Base-by-base conservation (phyloP, 371 early-diverging fungal species). In the Fennellomyces sp. region DNA sequence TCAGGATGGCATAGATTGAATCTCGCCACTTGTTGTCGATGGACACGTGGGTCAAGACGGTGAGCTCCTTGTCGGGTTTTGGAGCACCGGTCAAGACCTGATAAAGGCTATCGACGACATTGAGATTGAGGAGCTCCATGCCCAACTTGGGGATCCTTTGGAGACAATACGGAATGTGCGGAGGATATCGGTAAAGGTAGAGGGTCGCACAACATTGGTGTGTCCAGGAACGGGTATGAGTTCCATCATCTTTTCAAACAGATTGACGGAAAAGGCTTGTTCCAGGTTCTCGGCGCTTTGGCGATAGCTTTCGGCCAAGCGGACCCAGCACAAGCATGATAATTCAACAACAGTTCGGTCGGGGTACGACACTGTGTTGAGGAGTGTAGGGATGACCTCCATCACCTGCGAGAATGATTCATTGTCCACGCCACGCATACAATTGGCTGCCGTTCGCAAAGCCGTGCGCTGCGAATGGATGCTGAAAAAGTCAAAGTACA, bases 401-500 rank as follows among this genome's bases (percentile, higher is more conserved):
- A 78, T 70, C 1, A 89, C 87, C 77, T 85, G 91, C 0, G 72
- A 36, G 53, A 88, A 84, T 39, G 79, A 74, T 4, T 83, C 88
- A 11, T 55, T 54, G 29, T 82, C 78, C 27, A 93, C 78, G 7
- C 83, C 83, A 25, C 84, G 74, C 63, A 89, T 87, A 49, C 92
- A 91, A 64, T 94, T 92, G 33, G 91, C 85, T 1, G 92, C 94
- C 1, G 90, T 91, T 13, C 84, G 82, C 27, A 95, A 74, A 3
- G 94, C 94, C 0, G 88, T 88, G 23, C 94, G 83, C 70, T 97
- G 97, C 4, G 91, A 91, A 61, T 89, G 89, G 7, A 92, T 81
- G 27, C 91, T 81, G 63, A 95, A 96, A 65, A 97, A 97, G 60
- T 97, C 97, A 17, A 97, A 75, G 57, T 87, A 96, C 83, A 88